Conservation (phyloP, 116 monocot genomes). For the Trichopus zeylanicus region DNA sequence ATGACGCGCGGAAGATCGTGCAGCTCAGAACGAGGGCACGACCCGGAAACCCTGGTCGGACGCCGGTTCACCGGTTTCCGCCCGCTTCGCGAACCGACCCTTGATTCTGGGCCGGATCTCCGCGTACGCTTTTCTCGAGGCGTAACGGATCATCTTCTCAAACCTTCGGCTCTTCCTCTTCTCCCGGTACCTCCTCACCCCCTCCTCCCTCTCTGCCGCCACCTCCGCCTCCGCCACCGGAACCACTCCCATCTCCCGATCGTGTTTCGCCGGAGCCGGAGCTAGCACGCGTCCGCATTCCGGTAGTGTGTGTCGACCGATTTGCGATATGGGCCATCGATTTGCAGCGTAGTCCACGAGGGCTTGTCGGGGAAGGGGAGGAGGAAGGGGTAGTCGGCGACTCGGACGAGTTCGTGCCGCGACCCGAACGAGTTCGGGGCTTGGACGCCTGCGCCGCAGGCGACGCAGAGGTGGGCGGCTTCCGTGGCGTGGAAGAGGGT, state of each 20-base stretch:
- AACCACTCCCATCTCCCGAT: slow-evolving; percentile 51
- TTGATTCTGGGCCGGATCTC: slow-evolving; percentile 86
- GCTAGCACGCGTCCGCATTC: slow-evolving; percentile 43
- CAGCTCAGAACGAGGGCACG: slow-evolving; percentile 44
- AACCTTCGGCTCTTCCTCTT: slow-evolving; percentile 81
- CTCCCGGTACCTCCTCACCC: slow-evolving; percentile 87
- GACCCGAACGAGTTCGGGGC: slow-evolving; percentile 41
- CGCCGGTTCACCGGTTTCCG: slow-evolving; percentile 25
- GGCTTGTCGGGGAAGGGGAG: slow-evolving; percentile 15
- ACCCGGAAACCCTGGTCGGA: slow-evolving; percentile 30
- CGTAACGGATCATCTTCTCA: slow-evolving; percentile 89
- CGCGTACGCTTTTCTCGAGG: slow-evolving; percentile 82
- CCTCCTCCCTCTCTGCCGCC: slow-evolving; percentile 49
- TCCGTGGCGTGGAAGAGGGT: slow-evolving; percentile 63
- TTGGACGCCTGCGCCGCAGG: slow-evolving; percentile 55
- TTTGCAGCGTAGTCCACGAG: slow-evolving; percentile 25
- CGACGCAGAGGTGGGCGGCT: slow-evolving; percentile 60
- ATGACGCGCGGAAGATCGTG: background rate
- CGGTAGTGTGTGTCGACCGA: slow-evolving; percentile 33
- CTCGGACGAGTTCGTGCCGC: slow-evolving; percentile 63
- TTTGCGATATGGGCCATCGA: slow-evolving; percentile 31
- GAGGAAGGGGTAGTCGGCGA: slow-evolving; percentile 60
- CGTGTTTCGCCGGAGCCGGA: slow-evolving; percentile 18
- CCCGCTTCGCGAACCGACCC: slow-evolving; percentile 73
- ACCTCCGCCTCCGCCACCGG: slow-evolving; percentile 42